phyloP scores from a whole-genome alignment of 1,284 basidiomycete species.

The Filobasidium uniguttulatum region DNA sequence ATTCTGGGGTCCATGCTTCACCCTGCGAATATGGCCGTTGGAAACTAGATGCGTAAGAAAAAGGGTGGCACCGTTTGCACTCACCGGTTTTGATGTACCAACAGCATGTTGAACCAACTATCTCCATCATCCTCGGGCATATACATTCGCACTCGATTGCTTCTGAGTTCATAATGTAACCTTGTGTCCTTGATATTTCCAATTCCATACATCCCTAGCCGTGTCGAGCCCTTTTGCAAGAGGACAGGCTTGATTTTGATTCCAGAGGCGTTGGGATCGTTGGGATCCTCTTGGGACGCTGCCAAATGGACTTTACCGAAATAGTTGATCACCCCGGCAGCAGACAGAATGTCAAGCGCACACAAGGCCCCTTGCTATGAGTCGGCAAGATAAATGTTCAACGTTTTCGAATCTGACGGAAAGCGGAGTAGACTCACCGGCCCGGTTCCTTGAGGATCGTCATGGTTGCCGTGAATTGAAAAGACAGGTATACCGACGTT shows the following conservation, averaged over 20 bases:
- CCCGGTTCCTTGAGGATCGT: conserved; percentile 93
- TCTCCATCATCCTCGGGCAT: conserved; percentile 64
- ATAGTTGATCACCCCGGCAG: conserved; percentile 88
- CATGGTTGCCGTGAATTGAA: conserved; percentile 98
- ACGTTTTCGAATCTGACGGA: not conserved
- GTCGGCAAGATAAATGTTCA: not conserved
- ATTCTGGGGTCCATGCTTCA: conserved; percentile 83
- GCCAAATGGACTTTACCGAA: conserved; percentile 67
- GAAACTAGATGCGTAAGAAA: conserved; percentile 1
- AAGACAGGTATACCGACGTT: conserved; percentile 93
- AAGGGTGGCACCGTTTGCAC: conserved; percentile 19
- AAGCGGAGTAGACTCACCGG: conserved; percentile 50
- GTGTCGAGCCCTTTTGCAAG: conserved; percentile 73
- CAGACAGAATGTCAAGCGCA: conserved; percentile 86
- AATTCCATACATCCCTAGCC: conserved; percentile 81
- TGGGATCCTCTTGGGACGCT: conserved; percentile 47
- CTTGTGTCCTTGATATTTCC: conserved; percentile 93
- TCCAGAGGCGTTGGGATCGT: conserved; percentile 39
- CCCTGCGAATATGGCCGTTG: conserved; percentile 42
- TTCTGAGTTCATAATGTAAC: conserved; percentile 88
- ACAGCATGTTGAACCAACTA: conserved; percentile 84
- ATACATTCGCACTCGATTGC: conserved; percentile 88
- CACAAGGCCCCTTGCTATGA: conserved; percentile 84
- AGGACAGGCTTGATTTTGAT: conserved; percentile 82
- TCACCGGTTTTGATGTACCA: conserved; percentile 92